phyloP scores from a whole-genome alignment of 768 basidiomycete species.

The Agrocybe chaxingu region DNA sequence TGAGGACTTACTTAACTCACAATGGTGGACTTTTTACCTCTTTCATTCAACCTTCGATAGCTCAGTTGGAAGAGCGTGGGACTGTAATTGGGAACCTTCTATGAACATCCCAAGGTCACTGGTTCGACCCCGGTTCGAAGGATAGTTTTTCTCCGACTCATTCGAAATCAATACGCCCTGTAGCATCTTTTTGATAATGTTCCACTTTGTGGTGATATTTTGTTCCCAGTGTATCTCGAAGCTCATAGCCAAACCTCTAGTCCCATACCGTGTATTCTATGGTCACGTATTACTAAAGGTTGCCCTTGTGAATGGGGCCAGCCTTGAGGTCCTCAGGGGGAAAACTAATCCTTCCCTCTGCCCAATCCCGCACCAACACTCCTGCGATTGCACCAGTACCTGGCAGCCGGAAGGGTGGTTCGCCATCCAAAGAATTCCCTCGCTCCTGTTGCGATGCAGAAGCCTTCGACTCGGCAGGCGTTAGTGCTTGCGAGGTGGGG shows the following conservation, averaged over 20 bases:
- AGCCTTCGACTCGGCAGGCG: slow-evolving; percentile 18
- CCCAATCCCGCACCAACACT: slow-evolving; percentile 84
- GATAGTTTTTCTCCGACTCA: not conserved
- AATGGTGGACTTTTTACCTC: too few species aligned
- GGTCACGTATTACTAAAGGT: slow-evolving; percentile 14
- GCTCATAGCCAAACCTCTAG: too few species aligned
- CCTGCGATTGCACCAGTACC: slow-evolving; percentile 78
- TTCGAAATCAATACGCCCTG: not conserved
- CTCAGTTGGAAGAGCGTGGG: slow-evolving; percentile 7
- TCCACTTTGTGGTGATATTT: not conserved
- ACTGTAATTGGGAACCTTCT: not conserved
- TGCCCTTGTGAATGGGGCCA: slow-evolving; percentile 13
- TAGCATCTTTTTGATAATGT: not conserved
- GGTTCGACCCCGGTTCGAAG: not conserved
- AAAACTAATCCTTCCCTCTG: slow-evolving; percentile 50
- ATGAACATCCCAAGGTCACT: not conserved
- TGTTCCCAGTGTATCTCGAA: too few species aligned
- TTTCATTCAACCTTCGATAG: not conserved
- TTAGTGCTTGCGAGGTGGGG: slow-evolving; percentile 15
- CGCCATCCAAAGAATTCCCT: slow-evolving; percentile 30
- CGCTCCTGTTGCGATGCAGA: slow-evolving; percentile 9
- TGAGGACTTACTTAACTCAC: not conserved
- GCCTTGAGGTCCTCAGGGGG: slow-evolving; percentile 12
- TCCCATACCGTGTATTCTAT: too few species aligned
- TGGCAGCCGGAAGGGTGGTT: slow-evolving; percentile 70